Base-by-base conservation (phyloP, 345 rosid species). In the rapeseed (Brassica napus) region DNA sequence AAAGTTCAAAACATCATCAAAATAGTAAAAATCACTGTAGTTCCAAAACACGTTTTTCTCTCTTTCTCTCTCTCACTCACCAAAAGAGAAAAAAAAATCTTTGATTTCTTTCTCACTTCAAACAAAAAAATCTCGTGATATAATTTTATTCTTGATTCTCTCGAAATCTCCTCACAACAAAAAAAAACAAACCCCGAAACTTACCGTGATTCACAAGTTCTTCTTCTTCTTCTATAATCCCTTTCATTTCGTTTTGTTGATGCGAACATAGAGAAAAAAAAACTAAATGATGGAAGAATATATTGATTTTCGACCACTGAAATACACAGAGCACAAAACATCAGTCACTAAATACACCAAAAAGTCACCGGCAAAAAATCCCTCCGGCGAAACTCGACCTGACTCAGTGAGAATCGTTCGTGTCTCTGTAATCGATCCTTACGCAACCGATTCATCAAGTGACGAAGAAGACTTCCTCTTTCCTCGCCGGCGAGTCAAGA, bases 401-500 rank as follows among this genome's bases (percentile, higher is more conserved):
- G 83, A 69, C 68, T 3, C 79, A 8, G 44, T 35, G 34, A 83
- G 88, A 62, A 34, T 85, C 11, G 85, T 95, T 1, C 87, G 98
- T 68, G 78, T 95, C 52, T 86, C 83, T 3, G 73, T 87, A 0
- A 88, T 88, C 2, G 99, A 95, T 76, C 89, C 86, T 0, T 88
- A 93, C 34, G 99, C 99, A 6, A 95, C 99, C 0, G 99, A 95
- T 75, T 92, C 99, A 16, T 93, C 97, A 70, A 88, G 97, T 68
- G 99, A 92, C 4, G 98, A 93, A 31, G 98, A 71, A 3, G 85
- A 81, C 35, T 68, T 82, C 28, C 61, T 59, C 58, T 76, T 81
- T 14, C 81, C 81, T 76, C 85, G 92, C 4, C 88, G 76, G 15
- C 72, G 98, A 32, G 92, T 93, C 31, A 95, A 88, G 74, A 83